Evolutionary conservation across 768 basidiomycete genomes (phyloP), one percentile per base, ranked within the genome.

Genomic region (Mycena venus): DNA sequence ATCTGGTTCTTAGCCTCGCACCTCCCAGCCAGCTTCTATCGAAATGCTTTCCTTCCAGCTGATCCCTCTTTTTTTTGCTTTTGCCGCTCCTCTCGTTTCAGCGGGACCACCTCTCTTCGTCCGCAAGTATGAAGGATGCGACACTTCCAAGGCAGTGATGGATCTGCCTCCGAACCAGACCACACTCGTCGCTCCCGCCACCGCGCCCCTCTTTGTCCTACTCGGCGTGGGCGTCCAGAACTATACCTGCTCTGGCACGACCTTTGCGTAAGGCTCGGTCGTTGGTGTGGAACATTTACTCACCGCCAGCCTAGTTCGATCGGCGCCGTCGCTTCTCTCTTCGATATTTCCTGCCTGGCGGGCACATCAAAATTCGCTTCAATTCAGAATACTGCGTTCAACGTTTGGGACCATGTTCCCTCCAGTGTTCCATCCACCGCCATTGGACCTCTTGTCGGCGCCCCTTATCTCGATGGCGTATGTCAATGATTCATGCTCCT

Each of bases 201-300:
- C 70, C 29, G 69, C 82, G 10, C 83, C 83, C 2, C 84, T 82
- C 11, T 88, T 83, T 69, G 83, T 90, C 56, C 79, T 85, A 9
- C 82, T 90, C 31, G 88, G 84, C 21, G 83, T 90, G 64, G 88
- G 90, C 31, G 84, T 86, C 38, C 90, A 91, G 79, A 91, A 91
- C 76, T 92, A 91, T 76, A 90, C 89, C 25, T 91, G 91, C 78
- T 81, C 84, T 55, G 89, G 84, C 69, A 84, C 83, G 2, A 60
- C 58, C 7, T 69, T 74, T 89, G 85, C 77, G 78, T 83, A 89
- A 90, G 71, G 78, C 88, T 78, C 63, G 14, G 31, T 25, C 21
- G 36, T 27, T 40, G 36, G 27, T 12, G 27, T 53, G 25, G 9
- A 23, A 27, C 27, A 53, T 17, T 29, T 17, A 44, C 42, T 29